Percentiles rank a stretch among this genome's conserved stretches.
phyloP scores from a whole-genome alignment of 2,329 filamentous ascomycete species.

The Coleophoma eucalyptorum region DNA sequence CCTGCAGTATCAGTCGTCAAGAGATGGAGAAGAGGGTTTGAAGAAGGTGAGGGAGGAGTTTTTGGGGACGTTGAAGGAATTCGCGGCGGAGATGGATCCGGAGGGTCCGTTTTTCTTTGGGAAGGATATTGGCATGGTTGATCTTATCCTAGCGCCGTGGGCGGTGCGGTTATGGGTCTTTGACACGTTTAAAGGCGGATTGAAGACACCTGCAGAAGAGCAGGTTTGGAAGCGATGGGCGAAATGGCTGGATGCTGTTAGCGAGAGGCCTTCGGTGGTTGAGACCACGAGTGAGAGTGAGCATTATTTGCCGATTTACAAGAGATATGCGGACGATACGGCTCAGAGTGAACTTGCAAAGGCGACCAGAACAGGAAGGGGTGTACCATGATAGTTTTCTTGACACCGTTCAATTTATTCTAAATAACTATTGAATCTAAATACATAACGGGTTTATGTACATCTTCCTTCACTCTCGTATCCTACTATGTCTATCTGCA shows the following conservation, averaged over 20 bases:
- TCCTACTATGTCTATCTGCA: no score
- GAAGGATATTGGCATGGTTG: conserved; percentile 58
- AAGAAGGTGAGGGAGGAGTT: conserved; percentile 56
- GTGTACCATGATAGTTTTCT: conserved; percentile 47
- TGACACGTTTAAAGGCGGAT: conserved; percentile 67
- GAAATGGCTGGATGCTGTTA: conserved; percentile 58
- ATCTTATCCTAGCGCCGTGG: conserved; percentile 72
- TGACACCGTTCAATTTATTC: no score
- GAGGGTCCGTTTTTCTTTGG: conserved; percentile 67
- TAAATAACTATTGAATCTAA: no score
- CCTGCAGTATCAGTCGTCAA: conserved; percentile 49
- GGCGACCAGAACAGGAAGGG: conserved; percentile 58
- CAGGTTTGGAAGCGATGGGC: conserved; percentile 47
- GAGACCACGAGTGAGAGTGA: conserved; percentile 66
- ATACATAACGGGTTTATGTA: no score
- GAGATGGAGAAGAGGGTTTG: conserved; percentile 36
- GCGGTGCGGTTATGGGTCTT: conserved; percentile 68
- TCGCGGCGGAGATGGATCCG: conserved; percentile 57
- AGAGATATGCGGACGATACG: conserved; percentile 61
- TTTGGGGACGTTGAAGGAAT: conserved; percentile 51
- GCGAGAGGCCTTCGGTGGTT: conserved; percentile 56
- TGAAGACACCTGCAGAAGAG: conserved; percentile 41
- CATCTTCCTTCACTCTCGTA: no score
- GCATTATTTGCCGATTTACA: conserved; percentile 66
- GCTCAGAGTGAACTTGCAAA: conserved; percentile 59